Base-by-base conservation (phyloP, 345 rosid species). In the Sisymbrium altissimum region DNA sequence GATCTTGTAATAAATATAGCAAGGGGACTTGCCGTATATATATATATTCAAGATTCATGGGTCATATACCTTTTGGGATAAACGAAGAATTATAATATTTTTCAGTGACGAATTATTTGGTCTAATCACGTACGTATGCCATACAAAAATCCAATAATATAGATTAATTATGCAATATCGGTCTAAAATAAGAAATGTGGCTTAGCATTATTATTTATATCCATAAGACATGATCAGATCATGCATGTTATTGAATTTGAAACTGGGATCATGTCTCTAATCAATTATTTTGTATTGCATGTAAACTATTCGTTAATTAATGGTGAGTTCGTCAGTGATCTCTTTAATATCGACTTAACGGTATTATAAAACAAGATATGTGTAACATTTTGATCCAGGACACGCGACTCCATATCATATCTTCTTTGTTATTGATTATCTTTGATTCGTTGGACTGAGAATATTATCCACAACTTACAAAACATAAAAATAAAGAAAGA, bases 1-100 rank as follows among this genome's bases (percentile, higher is more conserved):
- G 52, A 65, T 65, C 33, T 55, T 3, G 35, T 53, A 17, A 50
- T 41, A 50, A n/a, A 30, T 48, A 59, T 7, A 61, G 52, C 23
- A 38, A 48, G 15, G 50, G 25, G 45, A 21, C 13, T 40, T 30
- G 36, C 12, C 8, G n/a, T n/a, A 17, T 62, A 23, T 33, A 68
- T 15, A 25, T 49, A 11, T 11, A 53, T 41, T 41, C 32, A 54
- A 57, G 57, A 73, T 55, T 68, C 64, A 48, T 58, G 70, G 74
- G 79, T 69, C 75, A 69, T 70, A 54, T 76, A 63, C 52, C 75
- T 76, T 69, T 69, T 76, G 65, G 75, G 53, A 76, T 36, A 44
- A 54, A 44, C 65, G 75, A 76, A 68, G 50, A 54, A 63, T 55
- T 75, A 55, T 6, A 67, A 41, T 21, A 40, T 12, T 48, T 23